Conservation (phyloP, 495 filamentous ascomycete genomes). For the Aspergillus asperescens region DNA sequence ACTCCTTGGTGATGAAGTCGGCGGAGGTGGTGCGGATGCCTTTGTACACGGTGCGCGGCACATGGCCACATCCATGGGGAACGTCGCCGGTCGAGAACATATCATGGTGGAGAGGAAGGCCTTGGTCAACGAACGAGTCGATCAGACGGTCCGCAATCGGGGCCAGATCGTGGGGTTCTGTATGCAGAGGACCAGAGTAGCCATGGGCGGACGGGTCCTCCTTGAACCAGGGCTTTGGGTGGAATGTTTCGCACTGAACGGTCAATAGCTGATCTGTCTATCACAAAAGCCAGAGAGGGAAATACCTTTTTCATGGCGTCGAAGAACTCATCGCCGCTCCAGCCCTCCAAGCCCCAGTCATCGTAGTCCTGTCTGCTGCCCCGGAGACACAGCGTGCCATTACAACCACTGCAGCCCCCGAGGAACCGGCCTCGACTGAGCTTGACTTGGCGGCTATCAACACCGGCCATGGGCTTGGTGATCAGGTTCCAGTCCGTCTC, state of each 20-base stretch:
- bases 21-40: slow-evolving; percentile 45
- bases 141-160: slow-evolving; percentile 45
- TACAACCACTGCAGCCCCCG: slow-evolving; percentile 54
- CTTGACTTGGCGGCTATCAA: slow-evolving; percentile 51
- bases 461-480: slow-evolving; percentile 49
- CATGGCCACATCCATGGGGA: slow-evolving; percentile 49
- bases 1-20: slow-evolving; percentile 41
- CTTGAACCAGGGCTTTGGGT: slow-evolving; percentile 41
- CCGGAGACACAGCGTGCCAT: slow-evolving; percentile 59
- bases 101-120: slow-evolving; percentile 42
- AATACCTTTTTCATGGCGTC: slow-evolving; percentile 47
- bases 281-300: background rate
- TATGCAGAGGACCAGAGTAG: slow-evolving; percentile 41
- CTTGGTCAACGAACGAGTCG: slow-evolving; percentile 43
- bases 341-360: slow-evolving; percentile 53
- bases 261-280: background rate
- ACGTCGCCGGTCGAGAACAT: slow-evolving; percentile 48
- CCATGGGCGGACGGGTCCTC: slow-evolving; percentile 37
- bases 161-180: slow-evolving; percentile 44
- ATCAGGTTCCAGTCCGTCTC: slow-evolving; percentile 53
- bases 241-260: slow-evolving; percentile 43
- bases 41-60: slow-evolving; percentile 43
- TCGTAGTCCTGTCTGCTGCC: slow-evolving; percentile 57
- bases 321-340: slow-evolving; percentile 52
- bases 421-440: slow-evolving; percentile 56